phyloP scores from a whole-genome alignment of 352 stramenopile species.

The Globisporangium takayamanum region DNA sequence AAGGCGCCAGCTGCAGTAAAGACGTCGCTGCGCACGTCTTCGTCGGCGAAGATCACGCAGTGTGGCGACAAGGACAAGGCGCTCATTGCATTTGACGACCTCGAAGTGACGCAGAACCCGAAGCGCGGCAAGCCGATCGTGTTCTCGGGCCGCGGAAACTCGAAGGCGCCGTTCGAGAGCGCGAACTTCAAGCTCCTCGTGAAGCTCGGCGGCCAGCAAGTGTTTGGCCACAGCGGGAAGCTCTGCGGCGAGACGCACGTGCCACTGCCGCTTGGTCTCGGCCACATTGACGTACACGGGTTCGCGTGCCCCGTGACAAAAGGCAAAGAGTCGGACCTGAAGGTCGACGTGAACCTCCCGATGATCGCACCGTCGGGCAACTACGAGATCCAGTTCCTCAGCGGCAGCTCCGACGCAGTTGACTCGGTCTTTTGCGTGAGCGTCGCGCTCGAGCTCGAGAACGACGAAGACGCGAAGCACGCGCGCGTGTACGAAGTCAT shows the following conservation, averaged over 20 bases:
- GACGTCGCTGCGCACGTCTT: slow-evolving; percentile 36
- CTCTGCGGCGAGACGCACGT: slow-evolving; percentile 77
- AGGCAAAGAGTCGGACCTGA: slow-evolving; percentile 58
- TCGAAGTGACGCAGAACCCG: slow-evolving; percentile 55
- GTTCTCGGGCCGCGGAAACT: slow-evolving; percentile 62
- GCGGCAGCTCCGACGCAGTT: slow-evolving; percentile 29
- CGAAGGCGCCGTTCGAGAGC: slow-evolving; percentile 55
- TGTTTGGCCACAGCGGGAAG: slow-evolving; percentile 68
- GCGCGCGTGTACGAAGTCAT: slow-evolving; percentile 70
- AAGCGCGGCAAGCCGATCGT: slow-evolving; percentile 72
- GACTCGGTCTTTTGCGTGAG: slow-evolving; percentile 75
- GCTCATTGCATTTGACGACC: slow-evolving; percentile 57
- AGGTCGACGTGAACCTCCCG: slow-evolving; percentile 78
- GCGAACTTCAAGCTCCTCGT: slow-evolving; percentile 70
- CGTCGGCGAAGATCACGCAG: slow-evolving; percentile 72
- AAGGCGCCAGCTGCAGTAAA: slow-evolving; percentile 6
- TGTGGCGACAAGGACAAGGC: slow-evolving; percentile 64
- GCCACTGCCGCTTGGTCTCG: slow-evolving; percentile 70
- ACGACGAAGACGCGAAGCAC: slow-evolving; percentile 19
- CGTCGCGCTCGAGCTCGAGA: slow-evolving; percentile 62
- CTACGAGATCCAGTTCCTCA: slow-evolving; percentile 76
- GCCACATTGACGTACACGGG: slow-evolving; percentile 81
- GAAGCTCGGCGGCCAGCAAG: slow-evolving; percentile 58
- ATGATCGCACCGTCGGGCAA: slow-evolving; percentile 72
- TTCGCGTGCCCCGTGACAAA: slow-evolving; percentile 66